Conservation (phyloP, 2,329 filamentous ascomycete species). For the Canariomyces notabilis region DNA sequence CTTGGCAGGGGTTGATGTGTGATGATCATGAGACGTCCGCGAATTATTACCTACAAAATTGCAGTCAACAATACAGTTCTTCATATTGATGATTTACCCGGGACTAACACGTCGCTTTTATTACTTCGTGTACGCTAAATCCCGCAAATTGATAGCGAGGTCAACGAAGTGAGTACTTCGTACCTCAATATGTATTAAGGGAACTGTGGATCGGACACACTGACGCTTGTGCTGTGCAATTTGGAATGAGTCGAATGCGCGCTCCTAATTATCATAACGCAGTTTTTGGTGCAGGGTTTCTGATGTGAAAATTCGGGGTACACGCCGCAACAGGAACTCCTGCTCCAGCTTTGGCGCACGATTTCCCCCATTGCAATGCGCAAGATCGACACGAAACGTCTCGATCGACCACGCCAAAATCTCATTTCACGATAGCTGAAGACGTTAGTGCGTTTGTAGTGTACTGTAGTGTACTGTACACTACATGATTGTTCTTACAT, state of each 20-base stretch:
- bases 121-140: no score
- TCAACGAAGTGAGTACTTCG: no score
- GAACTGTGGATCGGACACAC: no score
- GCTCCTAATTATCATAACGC: no score
- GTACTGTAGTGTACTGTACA: no score
- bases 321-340: neutral
- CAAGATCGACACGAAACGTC: neutral
- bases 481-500: no score
- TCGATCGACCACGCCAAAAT: neutral
- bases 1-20: slow-evolving; percentile 2
- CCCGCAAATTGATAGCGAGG: neutral
- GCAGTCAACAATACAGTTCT: neutral
- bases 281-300: neutral
- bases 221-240: no score
- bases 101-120: neutral
- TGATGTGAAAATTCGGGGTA: neutral
- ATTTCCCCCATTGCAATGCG: neutral
- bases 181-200: no score
- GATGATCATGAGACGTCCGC: no score
- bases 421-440: neutral
- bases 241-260: no score
- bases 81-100: slow-evolving; percentile 13
- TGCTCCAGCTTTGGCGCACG: neutral
- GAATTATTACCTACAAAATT: no score
- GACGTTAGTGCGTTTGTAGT: no score